Conservation (phyloP, 768 basidiomycete genomes). For the Naematelia aurantialba region DNA sequence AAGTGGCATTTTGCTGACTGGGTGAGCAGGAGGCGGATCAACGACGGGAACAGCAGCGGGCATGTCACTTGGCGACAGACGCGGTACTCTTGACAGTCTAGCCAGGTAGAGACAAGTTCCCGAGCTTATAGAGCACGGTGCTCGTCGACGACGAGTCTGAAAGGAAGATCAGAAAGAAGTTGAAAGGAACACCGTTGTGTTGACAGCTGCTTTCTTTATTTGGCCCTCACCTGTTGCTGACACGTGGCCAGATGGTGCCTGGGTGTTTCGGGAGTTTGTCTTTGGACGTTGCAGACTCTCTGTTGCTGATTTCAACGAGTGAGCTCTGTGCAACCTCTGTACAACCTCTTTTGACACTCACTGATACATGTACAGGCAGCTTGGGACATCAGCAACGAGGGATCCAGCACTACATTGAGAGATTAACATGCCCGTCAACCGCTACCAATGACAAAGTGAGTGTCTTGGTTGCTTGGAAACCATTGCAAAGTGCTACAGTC, state of each 20-base stretch:
- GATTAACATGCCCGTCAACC: not conserved
- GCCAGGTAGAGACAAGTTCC: too few relatives aligned
- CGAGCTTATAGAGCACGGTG: too few relatives aligned
- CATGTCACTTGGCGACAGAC: too few relatives aligned
- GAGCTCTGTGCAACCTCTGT: not conserved
- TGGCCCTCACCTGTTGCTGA: not conserved
- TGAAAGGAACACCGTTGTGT: not conserved
- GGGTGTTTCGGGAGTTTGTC: conserved; percentile 1
- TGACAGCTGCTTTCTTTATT: conserved; percentile 1
- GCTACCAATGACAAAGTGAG: not conserved
- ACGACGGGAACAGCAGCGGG: not conserved
- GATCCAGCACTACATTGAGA: not conserved
- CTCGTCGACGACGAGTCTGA: not conserved
- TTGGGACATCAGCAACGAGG: not conserved
- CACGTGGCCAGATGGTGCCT: not conserved
- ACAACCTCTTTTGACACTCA: not conserved
- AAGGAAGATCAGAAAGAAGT: conserved; percentile 1
- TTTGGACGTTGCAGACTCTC: conserved; percentile 2
- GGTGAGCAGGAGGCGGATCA: conserved; percentile 4
- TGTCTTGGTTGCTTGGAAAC: not conserved
- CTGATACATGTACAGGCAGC: not conserved
- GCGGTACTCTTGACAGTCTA: too few relatives aligned
- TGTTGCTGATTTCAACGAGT: not conserved
- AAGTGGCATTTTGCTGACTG: conserved; percentile 15
- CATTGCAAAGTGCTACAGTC: not conserved